Percentiles rank a stretch among this genome's conserved stretches.
These are phyloP conservation scores for Codiaeum variegatum DNA, from an alignment of 441 rosid genomes.

Conservation along the genomic window DNA sequence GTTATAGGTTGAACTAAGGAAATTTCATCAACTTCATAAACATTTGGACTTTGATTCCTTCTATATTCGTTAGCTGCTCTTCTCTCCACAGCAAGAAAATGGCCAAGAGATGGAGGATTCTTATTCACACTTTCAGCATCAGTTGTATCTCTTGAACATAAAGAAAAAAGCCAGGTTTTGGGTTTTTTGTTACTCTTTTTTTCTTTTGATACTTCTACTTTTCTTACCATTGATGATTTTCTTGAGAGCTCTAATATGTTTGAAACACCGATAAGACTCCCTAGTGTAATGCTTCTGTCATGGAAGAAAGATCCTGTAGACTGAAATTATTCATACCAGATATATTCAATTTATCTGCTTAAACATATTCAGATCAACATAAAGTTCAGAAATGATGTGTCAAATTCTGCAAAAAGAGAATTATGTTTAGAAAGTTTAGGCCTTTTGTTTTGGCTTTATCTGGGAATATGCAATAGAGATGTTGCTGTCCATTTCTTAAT, in stretches of 20 bases:
- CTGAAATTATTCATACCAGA: constrained; percentile 32
- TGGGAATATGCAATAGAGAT: neutral
- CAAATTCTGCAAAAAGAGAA: neutral
- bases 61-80: constrained; percentile 34
- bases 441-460: neutral
- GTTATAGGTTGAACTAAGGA: constrained; percentile 21
- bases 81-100: constrained; percentile 56
- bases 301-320: constrained; percentile 85
- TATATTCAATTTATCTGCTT: neutral
- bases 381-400: neutral
- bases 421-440: neutral
- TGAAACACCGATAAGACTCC: constrained; percentile 78
- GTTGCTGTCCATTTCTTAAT: neutral
- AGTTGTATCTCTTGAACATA: constrained; percentile 47
- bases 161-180: constrained; percentile 47
- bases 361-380: neutral
- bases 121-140: constrained; percentile 32
- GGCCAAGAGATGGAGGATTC: constrained; percentile 48
- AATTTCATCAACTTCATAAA: constrained; percentile 35
- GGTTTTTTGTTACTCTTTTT: constrained; percentile 29
- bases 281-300: constrained; percentile 70
- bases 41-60: constrained; percentile 25
- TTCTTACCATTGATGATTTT: constrained; percentile 55
- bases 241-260: constrained; percentile 61
- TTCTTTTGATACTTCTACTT: constrained; percentile 27